Percentiles rank a stretch among this genome's conserved stretches.
phyloP scores from a whole-genome alignment of 306 rosid genomes.

The Parietaria judaica region DNA sequence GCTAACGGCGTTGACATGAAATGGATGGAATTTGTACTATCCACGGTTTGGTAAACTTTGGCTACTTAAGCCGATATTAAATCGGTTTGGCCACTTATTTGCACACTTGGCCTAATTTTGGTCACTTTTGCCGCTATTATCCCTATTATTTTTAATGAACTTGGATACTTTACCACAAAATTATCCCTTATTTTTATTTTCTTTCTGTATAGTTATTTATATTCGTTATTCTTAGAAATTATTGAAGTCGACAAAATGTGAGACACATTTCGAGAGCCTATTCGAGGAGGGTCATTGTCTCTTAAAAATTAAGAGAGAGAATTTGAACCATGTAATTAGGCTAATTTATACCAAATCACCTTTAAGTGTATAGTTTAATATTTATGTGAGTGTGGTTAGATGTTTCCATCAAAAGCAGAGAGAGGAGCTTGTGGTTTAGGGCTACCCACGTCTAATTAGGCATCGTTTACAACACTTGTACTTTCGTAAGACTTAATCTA shows the following conservation, averaged over 20 bases:
- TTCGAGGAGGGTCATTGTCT: constrained; percentile 6
- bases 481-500: not conserved
- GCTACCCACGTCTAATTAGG: constrained; percentile 6
- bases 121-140: too few species aligned
- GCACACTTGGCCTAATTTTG: too few species aligned
- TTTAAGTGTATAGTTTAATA: not conserved
- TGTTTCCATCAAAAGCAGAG: not conserved
- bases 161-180: too few species aligned
- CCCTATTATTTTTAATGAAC: too few species aligned
- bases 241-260: constrained; percentile 1
- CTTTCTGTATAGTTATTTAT: not conserved
- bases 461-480: not conserved
- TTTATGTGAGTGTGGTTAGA: not conserved
- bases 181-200: too few species aligned
- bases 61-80: too few species aligned
- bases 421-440: not conserved
- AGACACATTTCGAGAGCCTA: constrained; percentile 10
- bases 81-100: too few species aligned
- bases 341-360: constrained; percentile 1
- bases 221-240: not conserved
- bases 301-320: constrained; percentile 6
- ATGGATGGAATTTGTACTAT: too few species aligned
- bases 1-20: too few species aligned
- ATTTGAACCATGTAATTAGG: constrained; percentile 12
- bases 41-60: too few species aligned